Evolutionary conservation across 345 rosid genomes (phyloP).

Genomic region (Noccaea bulbosa): DNA sequence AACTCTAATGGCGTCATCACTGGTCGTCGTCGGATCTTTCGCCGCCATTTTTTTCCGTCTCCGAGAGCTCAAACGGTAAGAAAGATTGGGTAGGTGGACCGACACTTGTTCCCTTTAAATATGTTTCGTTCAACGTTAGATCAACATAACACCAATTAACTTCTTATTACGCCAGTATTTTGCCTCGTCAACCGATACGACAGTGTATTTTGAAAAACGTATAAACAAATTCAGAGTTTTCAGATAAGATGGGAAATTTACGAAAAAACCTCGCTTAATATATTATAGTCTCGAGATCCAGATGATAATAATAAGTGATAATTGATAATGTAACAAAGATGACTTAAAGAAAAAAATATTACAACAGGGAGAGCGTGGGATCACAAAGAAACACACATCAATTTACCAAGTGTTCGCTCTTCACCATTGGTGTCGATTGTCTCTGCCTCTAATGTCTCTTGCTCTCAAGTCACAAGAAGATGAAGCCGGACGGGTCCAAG

Average conservation of each 20-base stretch:
- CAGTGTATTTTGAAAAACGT: not conserved
- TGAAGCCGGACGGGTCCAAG: constrained; percentile 42
- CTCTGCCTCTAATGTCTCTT: constrained; percentile 33
- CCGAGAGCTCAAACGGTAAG: constrained; percentile 23
- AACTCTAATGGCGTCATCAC: constrained; percentile 56
- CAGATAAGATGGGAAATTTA: not conserved
- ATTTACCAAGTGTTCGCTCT: constrained; percentile 21
- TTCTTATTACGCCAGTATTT: not conserved
- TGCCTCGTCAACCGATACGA: not conserved
- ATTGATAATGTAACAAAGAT: constrained; percentile 19
- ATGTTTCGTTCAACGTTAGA: constrained; percentile 19
- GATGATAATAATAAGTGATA: too few species aligned
- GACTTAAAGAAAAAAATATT: constrained; percentile 4
- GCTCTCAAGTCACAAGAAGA: constrained; percentile 37
- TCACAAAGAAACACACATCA: constrained; percentile 38
- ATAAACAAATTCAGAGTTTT: not conserved
- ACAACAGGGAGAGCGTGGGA: constrained; percentile 19
- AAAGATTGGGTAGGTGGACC: constrained; percentile 10
- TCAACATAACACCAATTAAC: constrained; percentile 19
- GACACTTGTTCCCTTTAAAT: constrained; percentile 6
- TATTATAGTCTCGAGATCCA: constrained; percentile 7
- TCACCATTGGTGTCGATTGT: constrained; percentile 28
- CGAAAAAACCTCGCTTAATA: not conserved
- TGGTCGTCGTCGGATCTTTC: constrained; percentile 6
- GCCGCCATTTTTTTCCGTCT: constrained; percentile 48